Evolutionary conservation across 495 filamentous ascomycete species (phyloP).

Genomic region (Geopyxis carbonaria): DNA sequence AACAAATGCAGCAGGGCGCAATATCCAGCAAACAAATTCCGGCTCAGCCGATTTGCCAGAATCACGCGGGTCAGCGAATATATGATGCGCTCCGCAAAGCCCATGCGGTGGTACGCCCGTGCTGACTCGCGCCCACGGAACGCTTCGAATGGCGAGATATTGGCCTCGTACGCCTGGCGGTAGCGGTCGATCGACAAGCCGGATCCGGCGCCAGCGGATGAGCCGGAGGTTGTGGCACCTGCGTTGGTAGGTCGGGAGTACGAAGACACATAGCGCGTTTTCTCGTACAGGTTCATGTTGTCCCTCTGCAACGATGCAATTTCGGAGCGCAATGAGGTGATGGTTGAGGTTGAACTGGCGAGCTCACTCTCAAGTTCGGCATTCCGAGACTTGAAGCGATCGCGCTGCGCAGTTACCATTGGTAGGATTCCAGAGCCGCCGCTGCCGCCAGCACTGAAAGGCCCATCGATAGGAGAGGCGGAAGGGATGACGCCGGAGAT

Average conservation of each 20-base stretch:
- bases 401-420: slow-evolving; percentile 94
- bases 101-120: slow-evolving; percentile 90
- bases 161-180: slow-evolving; percentile 80
- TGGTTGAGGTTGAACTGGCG: slow-evolving; percentile 58
- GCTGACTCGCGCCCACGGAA: slow-evolving; percentile 84
- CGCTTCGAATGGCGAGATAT: slow-evolving; percentile 85
- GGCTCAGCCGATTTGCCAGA: slow-evolving; percentile 70
- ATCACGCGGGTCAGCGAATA: slow-evolving; percentile 85
- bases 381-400: slow-evolving; percentile 96
- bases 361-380: slow-evolving; percentile 80
- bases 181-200: slow-evolving; percentile 67
- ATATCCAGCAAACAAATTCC: slow-evolving; percentile 91
- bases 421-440: slow-evolving; percentile 68
- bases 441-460: slow-evolving; percentile 38
- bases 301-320: slow-evolving; percentile 86
- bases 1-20: slow-evolving; percentile 76
- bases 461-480: slow-evolving; percentile 35
- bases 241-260: slow-evolving; percentile 44
- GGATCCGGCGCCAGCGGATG: slow-evolving; percentile 47
- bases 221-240: slow-evolving; percentile 30
- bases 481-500: slow-evolving; percentile 84
- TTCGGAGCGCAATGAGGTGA: slow-evolving; percentile 79
- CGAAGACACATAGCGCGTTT: slow-evolving; percentile 86
- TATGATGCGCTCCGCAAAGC: slow-evolving; percentile 69
- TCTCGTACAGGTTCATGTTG: slow-evolving; percentile 93